Percentiles rank a stretch among this genome's conserved stretches.
Conservation (phyloP, 306 rosid species). For the Bauhinia variegata region DNA sequence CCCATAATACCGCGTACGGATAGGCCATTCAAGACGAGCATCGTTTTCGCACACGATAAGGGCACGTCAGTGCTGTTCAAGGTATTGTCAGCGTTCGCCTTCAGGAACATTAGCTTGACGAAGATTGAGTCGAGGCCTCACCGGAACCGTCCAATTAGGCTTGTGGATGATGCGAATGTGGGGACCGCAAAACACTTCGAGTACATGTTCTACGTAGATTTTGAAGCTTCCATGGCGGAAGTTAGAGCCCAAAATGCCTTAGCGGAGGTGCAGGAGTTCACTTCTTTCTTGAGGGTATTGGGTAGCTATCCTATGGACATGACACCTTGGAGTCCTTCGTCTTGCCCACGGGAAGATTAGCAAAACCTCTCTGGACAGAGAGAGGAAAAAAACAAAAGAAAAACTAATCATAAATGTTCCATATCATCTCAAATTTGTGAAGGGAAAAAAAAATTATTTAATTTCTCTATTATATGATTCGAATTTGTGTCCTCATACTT, state of each 20-base stretch:
- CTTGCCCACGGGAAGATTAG: slow-evolving; percentile 40
- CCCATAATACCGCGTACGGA: slow-evolving; percentile 90
- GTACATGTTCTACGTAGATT: slow-evolving; percentile 89
- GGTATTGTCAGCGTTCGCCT: slow-evolving; percentile 88
- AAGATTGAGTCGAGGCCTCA: slow-evolving; percentile 97
- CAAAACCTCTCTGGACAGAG: background rate
- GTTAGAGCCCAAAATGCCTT: slow-evolving; percentile 88
- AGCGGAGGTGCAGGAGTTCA: slow-evolving; percentile 96
- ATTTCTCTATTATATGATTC: background rate
- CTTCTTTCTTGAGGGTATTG: slow-evolving; percentile 85
- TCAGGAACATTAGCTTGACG: slow-evolving; percentile 84
- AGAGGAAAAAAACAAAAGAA: background rate
- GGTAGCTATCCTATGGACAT: slow-evolving; percentile 98
- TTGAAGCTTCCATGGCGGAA: slow-evolving; percentile 97
- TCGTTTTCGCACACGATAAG: slow-evolving; percentile 91
- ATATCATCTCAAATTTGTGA: slow-evolving; percentile 26
- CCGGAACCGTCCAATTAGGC: slow-evolving; percentile 85
- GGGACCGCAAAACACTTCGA: slow-evolving; percentile 97
- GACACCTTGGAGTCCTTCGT: slow-evolving; percentile 86
- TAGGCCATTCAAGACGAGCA: slow-evolving; percentile 90
- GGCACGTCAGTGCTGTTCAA: slow-evolving; percentile 95
- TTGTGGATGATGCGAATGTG: slow-evolving; percentile 80
- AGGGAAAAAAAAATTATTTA: slow-evolving; percentile 31
- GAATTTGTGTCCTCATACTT: background rate
- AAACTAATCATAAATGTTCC: slow-evolving; percentile 3